Evolutionary conservation across 352 stramenopile species (phyloP).

Genomic region (Halophytophthora batemanensis): DNA sequence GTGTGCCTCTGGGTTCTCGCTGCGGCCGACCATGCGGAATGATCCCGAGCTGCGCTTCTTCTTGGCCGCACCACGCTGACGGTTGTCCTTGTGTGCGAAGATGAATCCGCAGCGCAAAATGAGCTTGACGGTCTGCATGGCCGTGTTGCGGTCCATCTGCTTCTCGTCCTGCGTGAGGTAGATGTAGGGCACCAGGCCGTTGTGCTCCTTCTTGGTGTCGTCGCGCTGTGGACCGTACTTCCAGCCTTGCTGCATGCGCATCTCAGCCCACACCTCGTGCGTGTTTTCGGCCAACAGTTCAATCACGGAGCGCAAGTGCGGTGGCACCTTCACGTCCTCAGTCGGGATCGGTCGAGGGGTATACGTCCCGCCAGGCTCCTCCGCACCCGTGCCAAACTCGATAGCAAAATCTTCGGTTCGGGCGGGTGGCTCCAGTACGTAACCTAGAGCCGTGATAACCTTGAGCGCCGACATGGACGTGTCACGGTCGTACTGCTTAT

Average conservation of each 20-base stretch:
- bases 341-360: constrained; percentile 59
- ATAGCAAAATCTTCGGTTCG: constrained; percentile 50
- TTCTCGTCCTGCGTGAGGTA: constrained; percentile 77
- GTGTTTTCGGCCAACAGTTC: constrained; percentile 79
- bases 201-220: constrained; percentile 68
- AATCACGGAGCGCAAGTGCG: constrained; percentile 61
- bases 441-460: constrained; percentile 72
- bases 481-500: constrained; percentile 81
- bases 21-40: constrained; percentile 60
- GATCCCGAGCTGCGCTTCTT: constrained; percentile 36
- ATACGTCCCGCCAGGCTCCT: constrained; percentile 56
- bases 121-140: constrained; percentile 76
- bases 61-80: constrained; percentile 26
- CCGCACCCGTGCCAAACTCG: constrained; percentile 48
- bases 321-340: constrained; percentile 55
- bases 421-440: constrained; percentile 57
- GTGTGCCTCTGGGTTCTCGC: constrained; percentile 53
- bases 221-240: constrained; percentile 66
- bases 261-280: constrained; percentile 80
- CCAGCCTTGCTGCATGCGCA: constrained; percentile 79
- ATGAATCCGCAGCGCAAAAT: constrained; percentile 71
- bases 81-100: constrained; percentile 65
- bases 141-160: constrained; percentile 84
- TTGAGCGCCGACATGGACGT: constrained; percentile 78
- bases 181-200: constrained; percentile 75